Percentiles rank a stretch among this genome's conserved stretches.
phyloP scores from a whole-genome alignment of 768 basidiomycete genomes.

The Suillus subalutaceus region DNA sequence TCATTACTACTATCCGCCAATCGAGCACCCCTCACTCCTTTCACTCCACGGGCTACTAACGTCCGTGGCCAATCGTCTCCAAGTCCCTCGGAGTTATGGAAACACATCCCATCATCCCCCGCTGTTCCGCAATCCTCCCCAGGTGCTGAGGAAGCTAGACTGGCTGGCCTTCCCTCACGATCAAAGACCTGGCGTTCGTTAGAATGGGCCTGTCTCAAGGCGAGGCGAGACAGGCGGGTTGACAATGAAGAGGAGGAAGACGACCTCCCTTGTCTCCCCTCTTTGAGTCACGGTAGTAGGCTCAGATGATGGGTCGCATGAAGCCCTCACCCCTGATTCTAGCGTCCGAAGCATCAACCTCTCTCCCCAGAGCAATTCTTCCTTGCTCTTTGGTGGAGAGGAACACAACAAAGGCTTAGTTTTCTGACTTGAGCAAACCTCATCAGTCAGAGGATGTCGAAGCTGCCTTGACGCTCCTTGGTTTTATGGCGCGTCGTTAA shows the following conservation, averaged over 20 bases:
- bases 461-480: constrained; percentile 39
- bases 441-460: constrained; percentile 37
- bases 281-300: constrained; percentile 12
- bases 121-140: constrained; percentile 21
- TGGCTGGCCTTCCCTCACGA: constrained; percentile 31
- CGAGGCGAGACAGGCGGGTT: constrained; percentile 32
- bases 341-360: constrained; percentile 9
- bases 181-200: constrained; percentile 54
- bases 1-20: constrained; percentile 13
- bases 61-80: constrained; percentile 6
- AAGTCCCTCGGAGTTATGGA: constrained; percentile 30
- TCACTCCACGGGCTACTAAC: constrained; percentile 33
- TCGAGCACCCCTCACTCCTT: constrained; percentile 29
- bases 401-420: constrained; percentile 4
- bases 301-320: constrained; percentile 17
- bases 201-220: constrained; percentile 74
- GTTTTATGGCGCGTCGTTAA: constrained; percentile 30
- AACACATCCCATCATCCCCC: constrained; percentile 34
- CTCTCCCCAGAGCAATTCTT: constrained; percentile 14
- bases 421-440: constrained; percentile 8
- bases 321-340: constrained; percentile 20
- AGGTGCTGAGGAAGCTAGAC: constrained; percentile 27
- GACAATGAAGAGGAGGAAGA: constrained; percentile 24
- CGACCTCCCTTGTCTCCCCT: constrained; percentile 13
- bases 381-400: background rate